A percentile compares a stretch with the other conserved stretches of the same genome.
Evolutionary conservation across 2,329 filamentous ascomycete genomes (phyloP).

Genomic region (Curvularia spicifera): DNA sequence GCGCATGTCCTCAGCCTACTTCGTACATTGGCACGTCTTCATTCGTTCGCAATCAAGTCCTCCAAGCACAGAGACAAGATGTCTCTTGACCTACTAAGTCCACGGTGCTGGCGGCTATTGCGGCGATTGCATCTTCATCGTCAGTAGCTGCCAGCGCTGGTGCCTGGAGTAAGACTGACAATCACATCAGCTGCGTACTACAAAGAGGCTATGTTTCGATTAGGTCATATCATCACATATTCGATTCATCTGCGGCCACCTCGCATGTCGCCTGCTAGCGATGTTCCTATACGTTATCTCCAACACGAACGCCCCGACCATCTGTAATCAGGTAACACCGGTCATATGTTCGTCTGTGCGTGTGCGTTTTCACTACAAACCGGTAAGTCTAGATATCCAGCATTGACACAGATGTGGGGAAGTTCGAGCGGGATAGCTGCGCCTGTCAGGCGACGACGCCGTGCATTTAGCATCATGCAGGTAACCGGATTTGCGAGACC

Average conservation of each 20-base stretch:
- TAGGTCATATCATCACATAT: not conserved
- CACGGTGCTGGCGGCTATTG: conserved; percentile 1
- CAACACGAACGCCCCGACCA: conserved; percentile 8
- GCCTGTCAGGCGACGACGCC: conserved; percentile 11
- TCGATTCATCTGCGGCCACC: not conserved
- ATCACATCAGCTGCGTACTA: not conserved
- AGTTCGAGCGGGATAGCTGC: not conserved
- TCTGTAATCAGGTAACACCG: conserved; percentile 19
- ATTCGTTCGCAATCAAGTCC: not conserved
- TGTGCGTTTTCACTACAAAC: conserved; percentile 12
- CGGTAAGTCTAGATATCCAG: conserved; percentile 3
- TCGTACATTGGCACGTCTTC: not conserved
- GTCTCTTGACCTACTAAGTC: not conserved
- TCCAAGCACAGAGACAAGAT: not conserved
- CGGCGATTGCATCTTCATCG: not conserved
- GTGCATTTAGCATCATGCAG: conserved; percentile 14
- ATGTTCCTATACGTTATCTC: conserved; percentile 7
- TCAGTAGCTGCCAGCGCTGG: not conserved
- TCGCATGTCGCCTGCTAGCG: conserved; percentile 2
- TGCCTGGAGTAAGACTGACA: not conserved
- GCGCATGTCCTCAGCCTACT: not conserved
- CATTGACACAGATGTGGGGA: conserved; percentile 9
- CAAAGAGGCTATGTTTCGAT: not conserved
- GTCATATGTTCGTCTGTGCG: conserved; percentile 17
- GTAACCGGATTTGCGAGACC: conserved; percentile 5